Percentiles rank a stretch among this genome's conserved stretches.
Evolutionary conservation across 140 eudicot genomes (phyloP).

Genomic region (Senecio squalidus): DNA sequence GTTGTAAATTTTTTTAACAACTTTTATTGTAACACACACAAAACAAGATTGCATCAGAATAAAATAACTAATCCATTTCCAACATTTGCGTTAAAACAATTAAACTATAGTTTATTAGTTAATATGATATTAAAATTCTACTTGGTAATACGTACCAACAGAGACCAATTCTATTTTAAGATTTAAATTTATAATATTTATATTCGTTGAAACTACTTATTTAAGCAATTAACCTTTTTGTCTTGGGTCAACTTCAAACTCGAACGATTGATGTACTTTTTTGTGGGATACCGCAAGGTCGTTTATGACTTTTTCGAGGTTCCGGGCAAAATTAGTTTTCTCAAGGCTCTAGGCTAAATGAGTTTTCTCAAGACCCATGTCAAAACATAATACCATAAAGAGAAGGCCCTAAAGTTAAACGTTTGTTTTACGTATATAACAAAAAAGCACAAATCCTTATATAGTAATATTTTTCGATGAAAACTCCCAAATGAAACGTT

Average conservation of each 20-base stretch:
- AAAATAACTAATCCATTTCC: constrained; percentile 14
- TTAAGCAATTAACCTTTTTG: background rate
- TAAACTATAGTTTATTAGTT: background rate
- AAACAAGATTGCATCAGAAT: constrained; percentile 15
- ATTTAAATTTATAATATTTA: background rate
- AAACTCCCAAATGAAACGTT: too few species aligned
- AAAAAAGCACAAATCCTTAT: too few species aligned
- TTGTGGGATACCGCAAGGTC: too few species aligned
- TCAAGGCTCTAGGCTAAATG: too few species aligned
- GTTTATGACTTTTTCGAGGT: too few species aligned
- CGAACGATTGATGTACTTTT: background rate
- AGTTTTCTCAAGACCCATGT: too few species aligned
- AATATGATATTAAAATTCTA: background rate
- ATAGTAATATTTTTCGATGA: too few species aligned
- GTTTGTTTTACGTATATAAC: too few species aligned
- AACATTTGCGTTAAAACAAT: constrained; percentile 2
- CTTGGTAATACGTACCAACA: constrained; percentile 8
- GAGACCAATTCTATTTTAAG: background rate
- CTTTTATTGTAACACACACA: background rate
- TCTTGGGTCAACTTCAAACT: background rate
- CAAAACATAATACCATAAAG: too few species aligned
- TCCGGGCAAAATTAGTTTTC: too few species aligned
- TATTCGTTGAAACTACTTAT: background rate
- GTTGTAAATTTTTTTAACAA: constrained; percentile 8
- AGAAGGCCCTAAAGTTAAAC: too few species aligned